Evolutionary conservation across 1,284 basidiomycete species (phyloP).

Genomic region (Ustilago xerochloae): DNA sequence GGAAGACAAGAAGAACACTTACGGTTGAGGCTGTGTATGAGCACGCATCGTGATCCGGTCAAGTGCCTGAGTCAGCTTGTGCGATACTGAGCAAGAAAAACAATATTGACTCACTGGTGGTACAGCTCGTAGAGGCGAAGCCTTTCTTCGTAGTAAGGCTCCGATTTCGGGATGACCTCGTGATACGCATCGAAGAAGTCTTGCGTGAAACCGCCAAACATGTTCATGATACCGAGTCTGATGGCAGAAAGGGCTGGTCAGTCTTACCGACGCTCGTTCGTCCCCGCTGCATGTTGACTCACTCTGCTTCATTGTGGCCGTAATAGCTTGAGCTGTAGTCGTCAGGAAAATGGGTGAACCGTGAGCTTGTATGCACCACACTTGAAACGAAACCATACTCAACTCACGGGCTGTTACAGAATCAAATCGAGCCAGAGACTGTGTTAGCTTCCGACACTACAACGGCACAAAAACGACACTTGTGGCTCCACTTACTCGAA

Average conservation of each 20-base stretch:
- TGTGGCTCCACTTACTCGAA: constrained; percentile 33
- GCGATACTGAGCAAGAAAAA: background rate
- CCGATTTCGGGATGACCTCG: constrained; percentile 20
- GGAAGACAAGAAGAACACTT: constrained; percentile 4
- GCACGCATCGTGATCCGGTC: background rate
- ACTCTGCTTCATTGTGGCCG: constrained; percentile 50
- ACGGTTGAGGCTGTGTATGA: constrained; percentile 29
- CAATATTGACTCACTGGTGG: constrained; percentile 32
- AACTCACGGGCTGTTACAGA: constrained; percentile 19
- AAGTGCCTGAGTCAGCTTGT: background rate
- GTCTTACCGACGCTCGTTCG: background rate
- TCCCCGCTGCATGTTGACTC: background rate
- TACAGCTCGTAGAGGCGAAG: constrained; percentile 41
- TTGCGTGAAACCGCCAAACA: constrained; percentile 47
- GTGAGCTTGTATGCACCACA: background rate
- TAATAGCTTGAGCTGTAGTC: constrained; percentile 42
- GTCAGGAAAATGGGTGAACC: background rate
- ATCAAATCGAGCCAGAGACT: no score
- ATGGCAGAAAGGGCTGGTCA: background rate
- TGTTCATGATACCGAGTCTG: constrained; percentile 48
- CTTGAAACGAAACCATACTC: no score
- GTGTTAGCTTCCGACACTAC: no score
- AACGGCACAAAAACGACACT: no score
- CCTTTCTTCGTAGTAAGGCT: constrained; percentile 36
- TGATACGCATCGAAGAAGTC: constrained; percentile 50